Conservation (phyloP, 2,329 filamentous ascomycete genomes). For the Chlorencoelia australis region DNA sequence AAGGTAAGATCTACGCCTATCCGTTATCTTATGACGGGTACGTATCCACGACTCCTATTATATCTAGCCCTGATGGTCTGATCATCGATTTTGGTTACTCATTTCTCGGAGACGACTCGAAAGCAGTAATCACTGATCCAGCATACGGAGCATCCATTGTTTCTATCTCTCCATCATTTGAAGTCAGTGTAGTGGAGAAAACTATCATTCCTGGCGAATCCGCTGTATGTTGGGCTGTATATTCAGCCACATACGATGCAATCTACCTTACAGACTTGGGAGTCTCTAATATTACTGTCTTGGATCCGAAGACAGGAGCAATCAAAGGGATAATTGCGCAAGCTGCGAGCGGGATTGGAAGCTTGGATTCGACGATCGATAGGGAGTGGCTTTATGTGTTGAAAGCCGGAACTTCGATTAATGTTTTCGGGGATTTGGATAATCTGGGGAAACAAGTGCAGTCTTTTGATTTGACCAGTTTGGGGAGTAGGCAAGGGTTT, state of each 20-base stretch:
- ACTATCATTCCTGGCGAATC: constrained; percentile 5
- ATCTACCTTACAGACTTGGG: constrained; percentile 10
- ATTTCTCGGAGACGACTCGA: constrained; percentile 9
- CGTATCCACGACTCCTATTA: constrained; percentile 6
- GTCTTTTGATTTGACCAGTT: constrained; percentile 9
- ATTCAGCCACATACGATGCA: constrained; percentile 6
- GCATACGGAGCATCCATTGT: constrained; percentile 10
- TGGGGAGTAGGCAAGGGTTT: constrained; percentile 10
- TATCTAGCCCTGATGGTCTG: constrained; percentile 8
- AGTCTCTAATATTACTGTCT: constrained; percentile 5
- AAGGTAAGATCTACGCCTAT: constrained; percentile 12
- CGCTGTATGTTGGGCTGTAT: constrained; percentile 14
- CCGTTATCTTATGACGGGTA: constrained; percentile 1
- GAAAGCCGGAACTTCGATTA: constrained; percentile 4
- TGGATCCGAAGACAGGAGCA: constrained; percentile 7
- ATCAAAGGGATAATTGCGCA: constrained; percentile 4
- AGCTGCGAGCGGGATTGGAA: constrained; percentile 3
- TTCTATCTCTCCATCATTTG: constrained; percentile 3
- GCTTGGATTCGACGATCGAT: constrained; percentile 9
- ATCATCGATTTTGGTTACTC: constrained; percentile 9
- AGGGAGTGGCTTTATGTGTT: constrained; percentile 10
- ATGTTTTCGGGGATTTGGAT: constrained; percentile 7
- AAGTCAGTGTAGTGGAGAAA: constrained; percentile 3
- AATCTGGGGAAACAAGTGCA: constrained; percentile 3
- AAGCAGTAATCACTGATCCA: constrained; percentile 10